Evolutionary conservation across 257 asterid genomes (phyloP).

Genomic region (Nicotiana attenuata): DNA sequence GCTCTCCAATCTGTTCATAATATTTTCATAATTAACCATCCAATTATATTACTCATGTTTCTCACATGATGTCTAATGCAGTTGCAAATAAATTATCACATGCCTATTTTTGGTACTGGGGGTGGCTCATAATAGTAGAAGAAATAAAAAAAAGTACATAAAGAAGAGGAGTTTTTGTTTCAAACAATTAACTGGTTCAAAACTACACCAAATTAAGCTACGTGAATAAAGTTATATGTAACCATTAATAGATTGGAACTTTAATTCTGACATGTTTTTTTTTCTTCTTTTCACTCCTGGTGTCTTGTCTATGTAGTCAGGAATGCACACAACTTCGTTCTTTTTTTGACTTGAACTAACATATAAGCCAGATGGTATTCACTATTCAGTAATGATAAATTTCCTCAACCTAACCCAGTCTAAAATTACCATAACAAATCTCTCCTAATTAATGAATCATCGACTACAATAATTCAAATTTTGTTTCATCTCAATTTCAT

Average conservation of each 20-base stretch:
- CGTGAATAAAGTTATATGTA: too few species aligned
- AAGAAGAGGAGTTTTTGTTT: too few species aligned
- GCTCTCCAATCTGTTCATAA: slow-evolving; percentile 67
- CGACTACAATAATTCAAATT: background rate
- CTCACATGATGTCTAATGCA: background rate
- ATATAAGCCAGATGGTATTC: background rate
- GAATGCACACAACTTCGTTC: background rate
- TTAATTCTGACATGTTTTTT: too few species aligned
- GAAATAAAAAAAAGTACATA: too few species aligned
- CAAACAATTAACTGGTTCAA: too few species aligned
- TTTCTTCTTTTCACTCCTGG: too few species aligned
- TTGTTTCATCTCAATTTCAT: background rate
- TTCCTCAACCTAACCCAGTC: background rate
- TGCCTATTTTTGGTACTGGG: too few species aligned
- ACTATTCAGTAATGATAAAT: background rate
- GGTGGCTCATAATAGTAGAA: background rate
- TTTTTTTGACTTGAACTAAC: background rate
- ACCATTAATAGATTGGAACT: too few species aligned
- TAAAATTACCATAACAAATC: background rate
- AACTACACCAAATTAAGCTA: background rate
- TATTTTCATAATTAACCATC: background rate
- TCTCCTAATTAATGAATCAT: background rate
- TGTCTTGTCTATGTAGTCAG: background rate
- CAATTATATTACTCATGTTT: background rate
- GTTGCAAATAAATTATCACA: background rate